Base-by-base conservation (phyloP, 164 flowering plant genomes). In the Umbellularia californica region DNA sequence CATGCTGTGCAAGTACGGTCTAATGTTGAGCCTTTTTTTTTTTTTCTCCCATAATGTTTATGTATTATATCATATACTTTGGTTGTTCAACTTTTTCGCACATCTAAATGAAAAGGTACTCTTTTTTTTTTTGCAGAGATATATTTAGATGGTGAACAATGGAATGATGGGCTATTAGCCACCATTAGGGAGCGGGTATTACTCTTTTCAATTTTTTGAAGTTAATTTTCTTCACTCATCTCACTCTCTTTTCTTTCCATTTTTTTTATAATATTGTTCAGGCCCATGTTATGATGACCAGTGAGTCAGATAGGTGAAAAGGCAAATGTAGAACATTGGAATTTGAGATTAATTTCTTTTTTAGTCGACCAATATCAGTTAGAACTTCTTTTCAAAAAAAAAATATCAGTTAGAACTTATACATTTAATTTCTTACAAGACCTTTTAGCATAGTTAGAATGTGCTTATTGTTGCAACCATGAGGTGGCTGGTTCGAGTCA, bases 121-220 rank as follows among this genome's bases (percentile, higher is more conserved):
- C 3, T 5, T 30, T 30, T 30, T 30, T 30, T 25, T 82, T 75
- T 79, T 87, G 84, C 88, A 96, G 99, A 96, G 85, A 81, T 90
- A 75, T 73, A 41, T 79, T 82, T 96, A 72, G 91, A 92, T 81
- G 97, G 94, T 73, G 98, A 92, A 71, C 85, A 94, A 51, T 96
- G 99, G 99, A 96, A 96, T 87, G 99, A 96, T 85, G 99, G 99
- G 2, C 79, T 92, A 35, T 76, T 96, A 74, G 98, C 98, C 72
- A 96, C 98, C 70, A 84, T 94, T 72, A 87, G 98, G 79, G 97
- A 96, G 78, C 87, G 88, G 91, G 99, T 94, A 90, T 77, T 77
- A 12, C 69, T 72, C 74, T 70, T 58, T 25, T 58, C 12, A 62
- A 30, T 74, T 30, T 24, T 77, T 72, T 50, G 1, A 51, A 58